These are phyloP conservation scores for Dujonia santamariae DNA, from an alignment of 1,139 yeast species.

Conservation along the genomic window DNA sequence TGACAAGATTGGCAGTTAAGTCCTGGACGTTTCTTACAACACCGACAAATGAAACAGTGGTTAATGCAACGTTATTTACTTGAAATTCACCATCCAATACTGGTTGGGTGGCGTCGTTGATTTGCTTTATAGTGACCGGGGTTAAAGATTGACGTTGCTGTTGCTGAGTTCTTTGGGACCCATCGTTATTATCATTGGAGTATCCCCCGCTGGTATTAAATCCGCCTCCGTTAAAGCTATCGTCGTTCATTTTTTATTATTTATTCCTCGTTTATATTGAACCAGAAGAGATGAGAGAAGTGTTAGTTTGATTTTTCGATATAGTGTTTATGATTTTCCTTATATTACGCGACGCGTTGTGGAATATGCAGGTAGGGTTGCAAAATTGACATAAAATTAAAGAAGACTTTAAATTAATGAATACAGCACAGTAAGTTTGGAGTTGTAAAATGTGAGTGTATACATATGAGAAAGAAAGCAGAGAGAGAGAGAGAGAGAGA, in stretches of 20 bases:
- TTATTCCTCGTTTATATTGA: too few species aligned
- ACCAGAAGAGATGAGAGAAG: too few species aligned
- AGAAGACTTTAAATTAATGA: too few species aligned
- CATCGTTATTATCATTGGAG: conserved; percentile 35
- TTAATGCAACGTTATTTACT: conserved; percentile 60
- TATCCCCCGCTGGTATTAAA: conserved; percentile 22
- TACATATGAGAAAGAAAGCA: too few species aligned
- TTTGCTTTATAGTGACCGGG: conserved; percentile 83
- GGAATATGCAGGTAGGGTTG: too few species aligned
- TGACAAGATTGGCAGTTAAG: conserved; percentile 49
- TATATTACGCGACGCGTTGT: too few species aligned
- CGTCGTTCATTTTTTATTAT: conserved; percentile 9
- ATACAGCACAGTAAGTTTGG: too few species aligned
- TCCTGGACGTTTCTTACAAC: conserved; percentile 59
- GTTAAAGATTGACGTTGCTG: conserved; percentile 51
- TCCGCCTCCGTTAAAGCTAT: conserved; percentile 24
- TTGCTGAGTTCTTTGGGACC: conserved; percentile 27
- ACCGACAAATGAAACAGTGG: conserved; percentile 63
- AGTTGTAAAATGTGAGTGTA: too few species aligned
- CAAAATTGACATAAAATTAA: too few species aligned
- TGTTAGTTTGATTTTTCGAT: too few species aligned
- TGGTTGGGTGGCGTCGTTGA: conserved; percentile 61
- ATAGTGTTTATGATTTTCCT: too few species aligned
- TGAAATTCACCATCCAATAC: conserved; percentile 75
- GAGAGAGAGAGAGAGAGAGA: too few species aligned